Evolutionary conservation across 1,284 basidiomycete species (phyloP), one percentile per base, ranked within the genome.

Genomic region (Sanghuangporus baumii): DNA sequence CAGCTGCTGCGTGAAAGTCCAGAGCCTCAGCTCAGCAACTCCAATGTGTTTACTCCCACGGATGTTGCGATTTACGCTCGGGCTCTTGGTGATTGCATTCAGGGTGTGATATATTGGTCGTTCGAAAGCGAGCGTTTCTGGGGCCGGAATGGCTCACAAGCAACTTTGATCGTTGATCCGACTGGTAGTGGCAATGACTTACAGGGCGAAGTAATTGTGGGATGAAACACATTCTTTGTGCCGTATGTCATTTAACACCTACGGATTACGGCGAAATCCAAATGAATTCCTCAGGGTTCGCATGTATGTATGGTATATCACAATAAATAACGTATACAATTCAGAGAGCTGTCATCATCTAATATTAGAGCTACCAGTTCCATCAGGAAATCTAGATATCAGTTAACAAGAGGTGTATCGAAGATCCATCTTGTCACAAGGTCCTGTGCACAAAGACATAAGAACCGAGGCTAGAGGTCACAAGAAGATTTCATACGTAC

Each of bases 391-490:
- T 37, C 11, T 6, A n/a, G 14, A 37, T 2, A 6, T 54, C 38
- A 57, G 12, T 57, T 57, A 38, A 18, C 38, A 34, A 81, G 67
- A 38, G 77, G 75, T 67, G 79, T 71, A 70, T 84, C 79, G 54
- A 74, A 71, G 57, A 85, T 73, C 84, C 84, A 86, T 60, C 76
- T 71, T 47, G 76, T 75, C 69, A 86, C 75, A 77, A 86, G 76
- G 65, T 81, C 79, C 71, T 76, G 61, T 50, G 56, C 43, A 34
- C 18, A 54, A 20, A 52, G 6, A 31, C 20, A 41, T 12, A 50
- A 38, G 20, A 20, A 64, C 18, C 59, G 14, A 36, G 12, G 8
- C 31, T 12, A 37, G 16, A 5, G 18, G 9, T 31, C 20, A 37
- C 31, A 64, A 2, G 48, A 18, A 38, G 26, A 34, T 56, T 14